Evolutionary conservation across 176 grass and related monocot species (phyloP).

Genomic region (Aegilops bicornis): DNA sequence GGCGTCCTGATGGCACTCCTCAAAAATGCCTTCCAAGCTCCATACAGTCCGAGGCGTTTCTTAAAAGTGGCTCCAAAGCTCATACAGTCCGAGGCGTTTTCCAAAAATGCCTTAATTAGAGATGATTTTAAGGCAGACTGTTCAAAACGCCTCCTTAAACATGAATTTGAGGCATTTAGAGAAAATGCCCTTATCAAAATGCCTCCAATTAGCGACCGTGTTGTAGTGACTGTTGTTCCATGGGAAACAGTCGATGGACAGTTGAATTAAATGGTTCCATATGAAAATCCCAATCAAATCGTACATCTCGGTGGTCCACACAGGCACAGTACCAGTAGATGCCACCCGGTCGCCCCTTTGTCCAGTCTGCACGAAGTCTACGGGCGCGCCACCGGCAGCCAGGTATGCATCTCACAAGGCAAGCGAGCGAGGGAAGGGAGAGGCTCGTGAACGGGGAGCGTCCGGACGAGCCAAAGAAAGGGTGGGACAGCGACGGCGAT

Average conservation of each 20-base stretch:
- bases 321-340: background rate
- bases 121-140: too few species aligned
- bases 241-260: background rate
- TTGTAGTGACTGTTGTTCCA: background rate
- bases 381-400: background rate
- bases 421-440: constrained; percentile 3
- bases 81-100: too few species aligned
- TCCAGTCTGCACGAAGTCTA: background rate
- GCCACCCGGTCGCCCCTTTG: background rate
- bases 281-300: background rate
- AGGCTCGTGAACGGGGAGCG: constrained; percentile 33
- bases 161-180: too few species aligned
- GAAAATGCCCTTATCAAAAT: too few species aligned
- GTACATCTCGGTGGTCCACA: background rate
- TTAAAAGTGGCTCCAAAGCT: too few species aligned
- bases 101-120: too few species aligned
- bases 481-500: constrained; percentile 44
- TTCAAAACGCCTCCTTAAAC: too few species aligned
- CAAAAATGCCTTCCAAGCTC: too few species aligned
- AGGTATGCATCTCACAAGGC: background rate
- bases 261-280: background rate
- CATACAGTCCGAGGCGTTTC: too few species aligned
- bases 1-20: too few species aligned
- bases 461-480: constrained; percentile 38
- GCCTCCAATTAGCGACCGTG: too few species aligned